phyloP scores from a whole-genome alignment of 805 yeast species.

The Tetrapisispora phaffii region DNA sequence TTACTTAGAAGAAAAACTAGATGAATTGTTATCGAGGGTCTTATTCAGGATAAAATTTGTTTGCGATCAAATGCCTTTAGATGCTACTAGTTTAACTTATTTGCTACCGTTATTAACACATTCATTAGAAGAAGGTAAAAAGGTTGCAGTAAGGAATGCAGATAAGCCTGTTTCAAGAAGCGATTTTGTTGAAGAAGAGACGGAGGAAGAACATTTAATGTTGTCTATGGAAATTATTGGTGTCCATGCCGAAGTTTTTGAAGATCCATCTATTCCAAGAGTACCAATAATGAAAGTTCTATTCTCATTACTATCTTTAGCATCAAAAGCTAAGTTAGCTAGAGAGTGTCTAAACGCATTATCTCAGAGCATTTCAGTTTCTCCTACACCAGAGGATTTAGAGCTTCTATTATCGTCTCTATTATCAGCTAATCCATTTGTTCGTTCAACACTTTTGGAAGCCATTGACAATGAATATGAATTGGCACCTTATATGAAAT shows the following conservation, averaged over 20 bases:
- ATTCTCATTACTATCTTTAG: conserved; percentile 56
- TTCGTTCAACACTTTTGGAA: conserved; percentile 71
- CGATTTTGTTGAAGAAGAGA: conserved; percentile 71
- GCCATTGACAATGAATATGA: conserved; percentile 75
- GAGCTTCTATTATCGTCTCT: conserved; percentile 44
- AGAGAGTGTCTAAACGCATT: conserved; percentile 75
- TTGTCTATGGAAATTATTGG: conserved; percentile 68
- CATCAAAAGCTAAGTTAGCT: conserved; percentile 69
- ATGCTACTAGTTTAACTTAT: conserved; percentile 58
- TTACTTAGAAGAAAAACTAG: conserved; percentile 41
- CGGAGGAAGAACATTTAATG: conserved; percentile 78
- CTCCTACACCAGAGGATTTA: conserved; percentile 49
- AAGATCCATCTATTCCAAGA: conserved; percentile 61
- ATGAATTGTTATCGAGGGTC: conserved; percentile 50
- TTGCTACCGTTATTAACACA: conserved; percentile 63
- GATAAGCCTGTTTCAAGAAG: conserved; percentile 44
- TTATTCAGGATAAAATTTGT: conserved; percentile 67
- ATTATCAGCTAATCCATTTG: conserved; percentile 56
- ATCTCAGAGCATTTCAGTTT: conserved; percentile 64
- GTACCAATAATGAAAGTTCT: conserved; percentile 50
- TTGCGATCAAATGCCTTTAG: conserved; percentile 64
- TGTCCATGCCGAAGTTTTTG: conserved; percentile 59
- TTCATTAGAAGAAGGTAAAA: conserved; percentile 58
- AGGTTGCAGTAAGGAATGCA: conserved; percentile 42
- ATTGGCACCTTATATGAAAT: conserved; percentile 33